A percentile compares a stretch with the other conserved stretches of the same genome.
Conservation (phyloP, 345 rosid genomes). For the Pseudoturritis turrita region DNA sequence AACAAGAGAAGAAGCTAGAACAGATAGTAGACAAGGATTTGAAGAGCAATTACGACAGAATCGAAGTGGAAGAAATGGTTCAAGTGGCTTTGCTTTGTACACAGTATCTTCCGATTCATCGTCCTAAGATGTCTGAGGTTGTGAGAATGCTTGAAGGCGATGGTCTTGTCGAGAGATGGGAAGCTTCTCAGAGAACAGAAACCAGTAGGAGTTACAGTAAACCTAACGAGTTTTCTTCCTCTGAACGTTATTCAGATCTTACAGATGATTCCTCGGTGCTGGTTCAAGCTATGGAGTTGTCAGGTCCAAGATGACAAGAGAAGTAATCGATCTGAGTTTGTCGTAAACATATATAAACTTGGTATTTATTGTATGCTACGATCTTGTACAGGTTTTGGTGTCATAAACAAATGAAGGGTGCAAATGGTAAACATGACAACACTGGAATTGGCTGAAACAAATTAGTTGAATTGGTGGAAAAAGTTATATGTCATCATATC, state of each 20-base stretch:
- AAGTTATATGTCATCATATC: no score
- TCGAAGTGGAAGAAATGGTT: constrained; percentile 82
- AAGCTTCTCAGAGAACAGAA: constrained; percentile 79
- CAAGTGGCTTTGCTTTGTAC: constrained; percentile 86
- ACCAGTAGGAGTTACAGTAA: constrained; percentile 37
- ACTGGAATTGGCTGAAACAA: no score
- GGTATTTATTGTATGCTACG: neutral
- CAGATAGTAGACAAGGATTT: constrained; percentile 82
- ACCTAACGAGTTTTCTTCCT: constrained; percentile 67
- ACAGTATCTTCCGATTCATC: constrained; percentile 68
- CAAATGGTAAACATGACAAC: no score
- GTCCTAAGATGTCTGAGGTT: constrained; percentile 96
- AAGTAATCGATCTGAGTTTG: neutral
- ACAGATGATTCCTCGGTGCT: constrained; percentile 78
- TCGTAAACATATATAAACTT: constrained; percentile 7
- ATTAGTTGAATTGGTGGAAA: no score
- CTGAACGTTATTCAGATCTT: constrained; percentile 80
- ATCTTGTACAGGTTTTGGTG: constrained; percentile 5
- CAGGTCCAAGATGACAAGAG: constrained; percentile 82
- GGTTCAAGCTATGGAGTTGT: constrained; percentile 90
- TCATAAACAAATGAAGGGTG: neutral
- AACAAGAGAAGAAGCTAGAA: constrained; percentile 86
- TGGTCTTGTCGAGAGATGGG: constrained; percentile 95
- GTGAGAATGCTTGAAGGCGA: constrained; percentile 97
- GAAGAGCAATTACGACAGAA: constrained; percentile 58